phyloP scores from a whole-genome alignment of 1,139 yeast species.

The Kodamaea suecica region DNA sequence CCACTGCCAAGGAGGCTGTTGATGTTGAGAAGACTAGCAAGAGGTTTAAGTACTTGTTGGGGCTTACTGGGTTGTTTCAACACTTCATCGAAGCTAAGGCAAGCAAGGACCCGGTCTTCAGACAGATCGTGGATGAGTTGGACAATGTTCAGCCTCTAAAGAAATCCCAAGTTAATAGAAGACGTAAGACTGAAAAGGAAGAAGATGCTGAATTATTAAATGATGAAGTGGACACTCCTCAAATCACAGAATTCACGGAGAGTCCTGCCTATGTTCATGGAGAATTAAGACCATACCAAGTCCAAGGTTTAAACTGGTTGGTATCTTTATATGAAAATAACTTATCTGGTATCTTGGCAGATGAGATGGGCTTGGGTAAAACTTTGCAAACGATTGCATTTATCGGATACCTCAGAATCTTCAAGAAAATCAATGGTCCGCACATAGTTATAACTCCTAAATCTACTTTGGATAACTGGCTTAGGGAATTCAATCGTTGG shows the following conservation, averaged over 20 bases:
- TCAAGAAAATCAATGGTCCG: constrained; percentile 63
- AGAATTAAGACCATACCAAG: constrained; percentile 72
- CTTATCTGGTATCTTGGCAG: constrained; percentile 89
- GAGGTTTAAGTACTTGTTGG: constrained; percentile 63
- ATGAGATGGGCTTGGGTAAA: constrained; percentile 98
- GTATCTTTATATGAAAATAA: constrained; percentile 78
- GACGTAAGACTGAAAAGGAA: constrained; percentile 64
- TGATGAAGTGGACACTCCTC: constrained; percentile 46
- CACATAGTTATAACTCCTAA: constrained; percentile 75
- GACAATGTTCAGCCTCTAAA: constrained; percentile 24
- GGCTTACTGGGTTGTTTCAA: constrained; percentile 63
- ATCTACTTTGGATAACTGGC: constrained; percentile 79
- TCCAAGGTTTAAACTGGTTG: constrained; percentile 93
- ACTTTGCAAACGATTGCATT: constrained; percentile 91
- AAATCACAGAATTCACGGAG: constrained; percentile 57
- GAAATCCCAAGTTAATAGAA: constrained; percentile 23
- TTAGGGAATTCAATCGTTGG: constrained; percentile 73
- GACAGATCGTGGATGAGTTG: constrained; percentile 43
- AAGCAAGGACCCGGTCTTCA: constrained; percentile 56
- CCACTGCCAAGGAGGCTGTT: constrained; percentile 45
- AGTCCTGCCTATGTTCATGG: constrained; percentile 68
- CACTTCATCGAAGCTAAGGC: constrained; percentile 70
- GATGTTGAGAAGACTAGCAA: constrained; percentile 51
- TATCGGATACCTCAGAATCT: constrained; percentile 65
- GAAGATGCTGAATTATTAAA: constrained; percentile 66